Evolutionary conservation across 176 grass and related monocot genomes (phyloP).

Genomic region (Luzula sylvatica): DNA sequence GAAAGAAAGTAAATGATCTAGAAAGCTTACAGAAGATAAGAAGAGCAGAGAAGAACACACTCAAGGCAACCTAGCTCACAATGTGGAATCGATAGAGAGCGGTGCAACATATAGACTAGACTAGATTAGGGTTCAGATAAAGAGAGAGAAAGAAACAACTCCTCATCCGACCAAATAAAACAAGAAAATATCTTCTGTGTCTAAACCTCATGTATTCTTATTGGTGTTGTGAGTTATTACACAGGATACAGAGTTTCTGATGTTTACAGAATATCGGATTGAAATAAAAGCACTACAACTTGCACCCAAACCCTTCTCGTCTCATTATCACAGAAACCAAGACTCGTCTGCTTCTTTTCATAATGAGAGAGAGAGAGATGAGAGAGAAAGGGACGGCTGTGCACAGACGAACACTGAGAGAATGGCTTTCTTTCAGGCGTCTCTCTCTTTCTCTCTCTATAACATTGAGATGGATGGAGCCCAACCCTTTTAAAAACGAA

Average conservation of each 20-base stretch:
- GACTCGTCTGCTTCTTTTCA: conserved; percentile 28
- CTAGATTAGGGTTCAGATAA: conserved; percentile 18
- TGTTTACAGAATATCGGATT: too few species aligned
- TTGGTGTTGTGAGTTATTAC: too few species aligned
- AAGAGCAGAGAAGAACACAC: conserved; percentile 12
- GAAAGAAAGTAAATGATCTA: conserved; percentile 10
- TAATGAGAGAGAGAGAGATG: conserved; percentile 36
- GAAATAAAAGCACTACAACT: conserved; percentile 28
- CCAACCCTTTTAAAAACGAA: conserved; percentile 11
- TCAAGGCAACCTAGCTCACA: neutral
- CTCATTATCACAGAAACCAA: conserved; percentile 68
- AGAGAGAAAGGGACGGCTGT: conserved; percentile 91
- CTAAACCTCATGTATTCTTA: too few species aligned
- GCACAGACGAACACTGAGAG: conserved; percentile 54
- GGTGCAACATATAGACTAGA: neutral
- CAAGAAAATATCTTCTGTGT: too few species aligned
- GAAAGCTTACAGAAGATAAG: neutral
- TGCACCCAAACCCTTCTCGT: conserved; percentile 36
- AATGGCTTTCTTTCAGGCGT: conserved; percentile 61
- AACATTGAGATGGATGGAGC: neutral
- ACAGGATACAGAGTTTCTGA: too few species aligned
- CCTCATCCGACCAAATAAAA: conserved; percentile 26
- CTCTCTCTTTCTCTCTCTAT: conserved; percentile 28
- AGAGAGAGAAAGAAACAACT: conserved; percentile 18
- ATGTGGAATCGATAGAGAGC: neutral